Percentiles rank a stretch among this genome's conserved stretches.
phyloP scores from a whole-genome alignment of 1,139 yeast genomes.

The Candida pseudoviswanathii region DNA sequence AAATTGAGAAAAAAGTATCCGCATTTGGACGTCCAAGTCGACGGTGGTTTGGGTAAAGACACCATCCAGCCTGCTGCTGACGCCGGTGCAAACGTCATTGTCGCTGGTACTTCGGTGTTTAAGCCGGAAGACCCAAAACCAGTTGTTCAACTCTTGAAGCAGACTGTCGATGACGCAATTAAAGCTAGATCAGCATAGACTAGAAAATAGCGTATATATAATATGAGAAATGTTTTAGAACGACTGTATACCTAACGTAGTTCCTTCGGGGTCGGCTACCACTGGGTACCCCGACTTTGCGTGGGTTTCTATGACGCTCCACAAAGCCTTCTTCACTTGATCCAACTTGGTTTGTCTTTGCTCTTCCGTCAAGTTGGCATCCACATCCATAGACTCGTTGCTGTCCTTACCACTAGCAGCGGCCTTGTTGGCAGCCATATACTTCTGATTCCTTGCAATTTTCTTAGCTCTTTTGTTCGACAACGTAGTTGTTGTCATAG shows the following conservation, averaged over 20 bases:
- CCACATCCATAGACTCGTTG: constrained; percentile 52
- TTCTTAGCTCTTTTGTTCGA: constrained; percentile 84
- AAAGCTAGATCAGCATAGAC: constrained; percentile 14
- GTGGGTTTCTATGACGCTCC: constrained; percentile 66
- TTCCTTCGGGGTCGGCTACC: constrained; percentile 64
- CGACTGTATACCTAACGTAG: constrained; percentile 78
- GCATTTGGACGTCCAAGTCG: constrained; percentile 85
- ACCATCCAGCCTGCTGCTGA: constrained; percentile 83
- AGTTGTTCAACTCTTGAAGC: constrained; percentile 68
- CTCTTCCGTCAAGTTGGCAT: constrained; percentile 30
- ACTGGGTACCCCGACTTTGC: constrained; percentile 43
- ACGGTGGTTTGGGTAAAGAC: constrained; percentile 90
- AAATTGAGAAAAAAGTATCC: constrained; percentile 75
- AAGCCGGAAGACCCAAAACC: constrained; percentile 76
- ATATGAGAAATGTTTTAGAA: constrained; percentile 24
- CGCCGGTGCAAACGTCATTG: constrained; percentile 98
- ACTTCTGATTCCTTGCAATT: constrained; percentile 76
- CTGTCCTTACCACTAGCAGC: constrained; percentile 35
- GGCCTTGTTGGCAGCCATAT: constrained; percentile 57
- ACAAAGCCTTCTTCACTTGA: constrained; percentile 63
- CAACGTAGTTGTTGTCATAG: constrained; percentile 59
- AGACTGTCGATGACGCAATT: constrained; percentile 46
- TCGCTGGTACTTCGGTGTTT: constrained; percentile 95
- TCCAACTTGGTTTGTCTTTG: constrained; percentile 40
- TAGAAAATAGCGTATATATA: background rate